Evolutionary conservation across 306 rosid species (phyloP), one percentile per base, ranked within the genome.

Genomic region (Prunus padus): DNA sequence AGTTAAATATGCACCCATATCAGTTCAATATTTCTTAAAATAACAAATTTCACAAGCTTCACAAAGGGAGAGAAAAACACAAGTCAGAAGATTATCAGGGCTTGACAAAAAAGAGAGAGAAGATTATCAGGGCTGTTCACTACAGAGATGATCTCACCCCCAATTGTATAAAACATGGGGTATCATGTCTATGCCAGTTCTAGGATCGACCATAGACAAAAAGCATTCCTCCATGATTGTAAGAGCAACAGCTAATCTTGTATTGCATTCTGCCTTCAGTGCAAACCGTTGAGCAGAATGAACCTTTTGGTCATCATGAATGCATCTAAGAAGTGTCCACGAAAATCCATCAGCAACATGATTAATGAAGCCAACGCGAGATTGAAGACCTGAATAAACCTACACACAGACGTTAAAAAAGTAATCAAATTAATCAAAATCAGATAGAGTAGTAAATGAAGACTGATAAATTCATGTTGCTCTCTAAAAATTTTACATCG

Each of bases 171-270:
- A 76, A 78, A 83, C 86, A 66, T 95, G 98, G 75, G 98, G 98
- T 82, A 95, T 84, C 98, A 95, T 95, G 85, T 95, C 88, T 74
- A 95, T 95, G 83, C 98, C 98, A 26, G 98, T 95, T 89, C 97
- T 85, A 54, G 91, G 93, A 87, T 95, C 98, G 59, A 92, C 87
- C 98, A 95, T 92, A 3, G 98, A 90, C 79, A 95, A 76, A 82
- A 95, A 95, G 65, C 98, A 92, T 82, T 95, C 98, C 87, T 90
- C 97, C 98, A 95, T 90, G 69, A 95, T 90, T 63, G 98, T 85
- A 77, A 95, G 96, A 80, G 98, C 96, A 81, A 95, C 96, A 61
- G 96, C 92, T 84, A 95, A 77, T 82, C 89, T 95, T 55, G 96
- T 87, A 77, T 92, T 95, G 92, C 97, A 95, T 70, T 92, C 87